Evolutionary conservation across 768 basidiomycete species (phyloP).

Genomic region (Pseudohyphozyma bogoriensis): DNA sequence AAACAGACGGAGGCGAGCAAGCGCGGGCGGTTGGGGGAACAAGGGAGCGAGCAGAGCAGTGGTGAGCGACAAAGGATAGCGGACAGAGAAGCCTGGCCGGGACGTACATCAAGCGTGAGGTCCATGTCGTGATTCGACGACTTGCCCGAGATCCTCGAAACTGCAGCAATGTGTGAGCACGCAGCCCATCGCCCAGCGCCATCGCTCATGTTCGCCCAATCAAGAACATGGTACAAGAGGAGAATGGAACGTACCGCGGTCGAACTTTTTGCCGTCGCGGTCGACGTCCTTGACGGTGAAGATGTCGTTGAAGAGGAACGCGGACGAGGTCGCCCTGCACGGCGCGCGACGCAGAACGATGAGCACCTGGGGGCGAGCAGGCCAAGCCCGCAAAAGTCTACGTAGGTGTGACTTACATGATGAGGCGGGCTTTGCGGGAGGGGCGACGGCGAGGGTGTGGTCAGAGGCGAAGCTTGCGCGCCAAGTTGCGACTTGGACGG

Average conservation of each 20-base stretch:
- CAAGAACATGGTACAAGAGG: no score
- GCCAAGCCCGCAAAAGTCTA: no score
- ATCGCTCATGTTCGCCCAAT: not conserved
- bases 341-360: not conserved
- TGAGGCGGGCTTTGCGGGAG: no score
- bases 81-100: no score
- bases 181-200: not conserved
- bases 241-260: conserved; percentile 61
- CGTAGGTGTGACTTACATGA: no score
- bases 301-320: conserved; percentile 85
- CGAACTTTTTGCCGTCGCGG: conserved; percentile 87
- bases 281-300: conserved; percentile 77
- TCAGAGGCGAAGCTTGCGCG: not conserved
- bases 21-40: not conserved
- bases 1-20: not conserved
- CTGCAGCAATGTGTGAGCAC: conserved; percentile 42
- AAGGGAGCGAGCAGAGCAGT: not conserved
- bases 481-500: not conserved
- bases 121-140: conserved; percentile 89
- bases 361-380: not conserved
- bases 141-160: conserved; percentile 78
- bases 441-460: not conserved
- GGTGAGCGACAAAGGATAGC: not conserved
- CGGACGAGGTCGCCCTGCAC: conserved; percentile 11
- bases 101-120: conserved; percentile 69